Evolutionary conservation across 495 filamentous ascomycete species (phyloP), one percentile per base, ranked within the genome.

Genomic region (Aspergillus coremiiformis): DNA sequence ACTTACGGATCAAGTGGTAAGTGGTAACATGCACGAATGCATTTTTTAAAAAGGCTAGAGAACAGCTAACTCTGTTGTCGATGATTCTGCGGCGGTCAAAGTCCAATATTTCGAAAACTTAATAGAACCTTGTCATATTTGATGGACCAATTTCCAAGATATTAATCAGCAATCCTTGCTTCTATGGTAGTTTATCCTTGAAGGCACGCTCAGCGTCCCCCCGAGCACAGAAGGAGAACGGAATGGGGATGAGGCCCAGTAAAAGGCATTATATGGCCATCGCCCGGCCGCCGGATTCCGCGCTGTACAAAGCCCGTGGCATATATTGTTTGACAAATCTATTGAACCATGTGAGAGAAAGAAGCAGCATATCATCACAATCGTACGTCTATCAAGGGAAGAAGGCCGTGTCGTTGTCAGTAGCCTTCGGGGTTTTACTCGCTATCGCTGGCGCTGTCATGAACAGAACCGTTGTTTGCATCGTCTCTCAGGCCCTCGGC

Each of bases 371-470:
- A 56, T 57, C 58, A 41, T 60, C 51, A 54, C 51, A 54, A 46
- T 61, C 52, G 51, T 55, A 49, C 45, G 55, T 59, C 53, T 49
- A 55, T 45, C 24, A 42, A 46, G 22, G 39, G 33, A 12, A 43
- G 27, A 55, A 45, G 39, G 37, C 33, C 47, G 8, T 39, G 3
- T 33, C n/a, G 35, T 24, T 42, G 24, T 43, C 30, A 22, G 23
- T 11, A 21, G 21, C 44, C 43, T n/a, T 35, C 26, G n/a, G 15
- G 10, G 15, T 14, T 48, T 55, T 69, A 73, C 27, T 73, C 68
- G 57, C 70, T 77, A 52, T 73, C 71, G 42, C 70, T 77, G 14
- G 68, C 64, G 51, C 67, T 70, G 21, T 61, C 73, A 46, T 62
- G 52, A 10, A 53, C 65, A 17, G 60, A 66, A 17, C 63, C 72